Evolutionary conservation across 352 stramenopile species (phyloP).

Genomic region (Aphanomyces euteiches): DNA sequence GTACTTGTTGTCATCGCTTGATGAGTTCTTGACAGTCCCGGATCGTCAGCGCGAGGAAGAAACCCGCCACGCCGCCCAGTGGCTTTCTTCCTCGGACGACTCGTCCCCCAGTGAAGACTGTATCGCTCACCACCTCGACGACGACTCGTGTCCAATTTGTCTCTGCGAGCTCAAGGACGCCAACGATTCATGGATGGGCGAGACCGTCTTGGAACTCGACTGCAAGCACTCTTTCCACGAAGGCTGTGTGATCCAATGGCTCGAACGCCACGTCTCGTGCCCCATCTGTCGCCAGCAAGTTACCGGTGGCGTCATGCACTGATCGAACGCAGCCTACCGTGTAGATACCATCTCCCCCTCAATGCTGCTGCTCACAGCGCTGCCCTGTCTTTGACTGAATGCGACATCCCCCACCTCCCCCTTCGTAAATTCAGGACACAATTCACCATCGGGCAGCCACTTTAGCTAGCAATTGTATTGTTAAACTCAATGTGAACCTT

Average conservation of each 20-base stretch:
- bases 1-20: background rate
- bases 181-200: background rate
- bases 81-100: background rate
- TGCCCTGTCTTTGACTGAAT: no score
- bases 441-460: no score
- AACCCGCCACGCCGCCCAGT: background rate
- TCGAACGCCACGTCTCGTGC: background rate
- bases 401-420: no score
- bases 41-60: background rate
- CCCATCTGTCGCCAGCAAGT: constrained; percentile 5
- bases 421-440: no score
- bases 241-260: constrained; percentile 4
- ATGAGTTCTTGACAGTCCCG: background rate
- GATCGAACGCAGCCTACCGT: no score
- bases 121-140: background rate
- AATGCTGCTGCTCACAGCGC: no score
- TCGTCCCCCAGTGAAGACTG: background rate
- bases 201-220: background rate
- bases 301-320: background rate
- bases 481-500: no score
- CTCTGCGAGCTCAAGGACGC: background rate
- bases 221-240: constrained; percentile 19
- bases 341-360: no score
- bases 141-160: constrained; percentile 12
- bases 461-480: no score